phyloP scores from a whole-genome alignment of 2,329 filamentous ascomycete genomes.

The Didymella arachidicola region DNA sequence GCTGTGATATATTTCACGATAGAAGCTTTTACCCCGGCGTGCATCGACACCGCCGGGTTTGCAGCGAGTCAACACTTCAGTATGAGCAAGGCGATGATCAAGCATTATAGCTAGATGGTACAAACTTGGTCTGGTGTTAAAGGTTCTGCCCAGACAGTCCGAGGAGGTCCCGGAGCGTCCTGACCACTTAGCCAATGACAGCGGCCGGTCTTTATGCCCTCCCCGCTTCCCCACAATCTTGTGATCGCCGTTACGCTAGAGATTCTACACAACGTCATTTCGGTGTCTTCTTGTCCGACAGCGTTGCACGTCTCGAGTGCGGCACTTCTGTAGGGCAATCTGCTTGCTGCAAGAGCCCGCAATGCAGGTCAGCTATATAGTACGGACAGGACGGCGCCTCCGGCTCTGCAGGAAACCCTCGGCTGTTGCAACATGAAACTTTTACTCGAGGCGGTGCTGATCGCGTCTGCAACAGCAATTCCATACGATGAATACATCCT shows the following conservation, averaged over 20 bases:
- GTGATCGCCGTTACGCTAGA: slow-evolving; percentile 2
- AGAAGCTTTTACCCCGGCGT: too few relatives aligned
- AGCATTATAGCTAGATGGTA: too few relatives aligned
- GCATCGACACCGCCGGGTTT: too few relatives aligned
- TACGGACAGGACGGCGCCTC: neutral
- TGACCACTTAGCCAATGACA: slow-evolving; percentile 1
- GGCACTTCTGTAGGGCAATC: slow-evolving; percentile 7
- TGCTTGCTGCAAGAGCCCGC: neutral
- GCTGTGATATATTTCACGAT: too few relatives aligned
- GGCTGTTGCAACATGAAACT: slow-evolving; percentile 5
- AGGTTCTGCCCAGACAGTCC: too few relatives aligned
- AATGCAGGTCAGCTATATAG: slow-evolving; percentile 5
- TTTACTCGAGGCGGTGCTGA: slow-evolving; percentile 1
- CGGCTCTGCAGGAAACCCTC: neutral
- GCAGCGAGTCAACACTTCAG: too few relatives aligned
- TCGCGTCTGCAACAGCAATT: slow-evolving; percentile 17
- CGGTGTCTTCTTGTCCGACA: slow-evolving; percentile 16
- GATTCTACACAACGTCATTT: slow-evolving; percentile 12
- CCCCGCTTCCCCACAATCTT: slow-evolving; percentile 19
- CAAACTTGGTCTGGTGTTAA: too few relatives aligned
- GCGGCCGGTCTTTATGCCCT: neutral
- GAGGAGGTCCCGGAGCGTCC: too few relatives aligned
- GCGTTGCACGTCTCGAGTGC: neutral
- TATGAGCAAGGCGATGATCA: too few relatives aligned
- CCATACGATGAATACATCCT: slow-evolving; percentile 54